Evolutionary conservation across 2,329 filamentous ascomycete species (phyloP), one percentile per base, ranked within the genome.

Genomic region (Pestalotiopsis sp.): DNA sequence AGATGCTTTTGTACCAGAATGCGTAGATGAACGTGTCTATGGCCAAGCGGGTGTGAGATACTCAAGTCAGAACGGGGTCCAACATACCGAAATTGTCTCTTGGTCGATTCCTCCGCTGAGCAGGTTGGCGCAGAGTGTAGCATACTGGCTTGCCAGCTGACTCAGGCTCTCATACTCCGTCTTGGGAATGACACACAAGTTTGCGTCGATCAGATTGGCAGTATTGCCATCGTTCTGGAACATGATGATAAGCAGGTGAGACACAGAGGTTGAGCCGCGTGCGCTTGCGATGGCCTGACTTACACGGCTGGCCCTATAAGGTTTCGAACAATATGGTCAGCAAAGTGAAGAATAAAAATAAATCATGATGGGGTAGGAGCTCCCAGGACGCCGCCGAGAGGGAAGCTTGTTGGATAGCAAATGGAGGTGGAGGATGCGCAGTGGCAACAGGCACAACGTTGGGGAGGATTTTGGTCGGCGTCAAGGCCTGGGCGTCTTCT

Each of bases 101-200:
- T 85, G 79, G 1, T 78, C 78, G 52, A 88, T 81, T 4, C 87
- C 87, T 31, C 84, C 85, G 68, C 77, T 77, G 62, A 84, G 75
- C 36, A 90, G 82, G 66, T 85, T 88, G n/a, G 79, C 80, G 64
- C 80, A 78, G 56, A 88, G 76, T 66, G 83, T 83, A n/a, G 75
- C 81, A 75, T 89, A 91, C 77, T 90, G 84, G 69, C 80, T 82
- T 64, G 84, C 81, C 67, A 73, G 71, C 68, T 84, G 78, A 72
- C 90, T 83, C 70, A 94, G 82, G 63, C 78, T 78, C 64, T 90
- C 85, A 79, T 93, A 88, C 75, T 94, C 90, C 64, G 80, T 77
- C 74, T 85, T 88, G 49, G 86, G 81, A 6, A 79, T 58, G 67
- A 93, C 86, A 68, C 83, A 86, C 61, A 92, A 82, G 11, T 81